Percentiles rank a stretch among this genome's conserved stretches.
Evolutionary conservation across 2,329 filamentous ascomycete genomes (phyloP).

Genomic region (Furcasterigmium sp.): DNA sequence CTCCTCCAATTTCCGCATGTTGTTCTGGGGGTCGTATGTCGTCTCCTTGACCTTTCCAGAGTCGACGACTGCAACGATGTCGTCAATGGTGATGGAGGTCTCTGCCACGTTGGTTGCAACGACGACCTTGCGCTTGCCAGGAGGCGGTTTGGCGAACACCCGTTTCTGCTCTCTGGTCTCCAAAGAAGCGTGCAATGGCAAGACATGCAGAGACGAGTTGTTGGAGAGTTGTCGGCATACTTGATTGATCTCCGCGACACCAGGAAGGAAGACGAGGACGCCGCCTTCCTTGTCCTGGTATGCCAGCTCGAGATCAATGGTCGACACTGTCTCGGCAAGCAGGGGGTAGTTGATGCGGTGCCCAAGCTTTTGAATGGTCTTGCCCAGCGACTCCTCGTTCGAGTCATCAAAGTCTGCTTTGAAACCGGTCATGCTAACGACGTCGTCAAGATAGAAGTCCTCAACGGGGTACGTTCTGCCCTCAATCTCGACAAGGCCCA

Average conservation of each 20-base stretch:
- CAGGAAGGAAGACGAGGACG: constrained; percentile 93
- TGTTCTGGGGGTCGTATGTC: constrained; percentile 83
- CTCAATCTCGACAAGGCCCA: constrained; percentile 80
- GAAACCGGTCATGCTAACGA: constrained; percentile 75
- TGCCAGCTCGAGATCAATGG: constrained; percentile 72
- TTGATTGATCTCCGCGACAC: constrained; percentile 84
- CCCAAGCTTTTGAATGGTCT: constrained; percentile 66
- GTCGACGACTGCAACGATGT: constrained; percentile 94
- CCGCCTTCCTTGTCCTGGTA: constrained; percentile 66
- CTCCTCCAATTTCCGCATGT: constrained; percentile 91
- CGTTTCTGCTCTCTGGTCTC: constrained; percentile 82
- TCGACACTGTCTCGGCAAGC: constrained; percentile 71
- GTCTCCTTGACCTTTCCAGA: constrained; percentile 95
- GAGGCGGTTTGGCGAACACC: constrained; percentile 73
- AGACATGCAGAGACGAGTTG: constrained; percentile 62
- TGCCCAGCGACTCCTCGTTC: constrained; percentile 55
- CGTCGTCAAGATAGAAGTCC: constrained; percentile 86
- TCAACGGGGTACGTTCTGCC: constrained; percentile 86
- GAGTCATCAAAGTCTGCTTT: constrained; percentile 39
- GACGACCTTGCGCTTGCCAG: constrained; percentile 83
- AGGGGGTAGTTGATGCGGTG: constrained; percentile 90
- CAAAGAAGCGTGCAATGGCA: constrained; percentile 88
- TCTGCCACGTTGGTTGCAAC: constrained; percentile 96
- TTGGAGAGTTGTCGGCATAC: constrained; percentile 63
- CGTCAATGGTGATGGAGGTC: constrained; percentile 97